phyloP scores from a whole-genome alignment of 1,284 basidiomycete species.

The Ganoderma lingzhi region DNA sequence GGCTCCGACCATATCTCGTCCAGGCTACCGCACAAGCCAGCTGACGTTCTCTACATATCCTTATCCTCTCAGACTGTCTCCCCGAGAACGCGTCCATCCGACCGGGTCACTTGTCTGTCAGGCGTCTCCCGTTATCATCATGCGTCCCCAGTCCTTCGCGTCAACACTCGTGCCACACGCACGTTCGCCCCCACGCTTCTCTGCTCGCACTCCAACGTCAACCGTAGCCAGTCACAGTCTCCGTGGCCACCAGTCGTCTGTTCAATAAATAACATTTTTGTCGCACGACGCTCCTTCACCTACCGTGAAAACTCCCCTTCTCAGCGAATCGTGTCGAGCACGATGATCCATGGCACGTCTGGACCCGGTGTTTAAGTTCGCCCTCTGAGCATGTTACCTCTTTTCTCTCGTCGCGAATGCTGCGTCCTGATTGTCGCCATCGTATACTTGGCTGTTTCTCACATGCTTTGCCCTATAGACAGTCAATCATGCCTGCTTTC shows the following conservation, averaged over 20 bases:
- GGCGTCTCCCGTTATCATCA: constrained; percentile 1
- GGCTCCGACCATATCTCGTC: background rate
- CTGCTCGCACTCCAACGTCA: constrained; percentile 22
- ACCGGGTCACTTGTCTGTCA: background rate
- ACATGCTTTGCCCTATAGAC: background rate
- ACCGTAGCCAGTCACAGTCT: constrained; percentile 14
- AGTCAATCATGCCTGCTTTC: constrained; percentile 15
- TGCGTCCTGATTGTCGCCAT: background rate
- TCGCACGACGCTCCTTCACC: constrained; percentile 26
- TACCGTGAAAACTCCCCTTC: constrained; percentile 24
- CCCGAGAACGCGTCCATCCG: background rate
- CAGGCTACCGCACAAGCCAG: background rate
- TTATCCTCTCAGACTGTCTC: background rate
- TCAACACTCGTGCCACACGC: constrained; percentile 29
- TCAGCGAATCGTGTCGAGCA: constrained; percentile 35
- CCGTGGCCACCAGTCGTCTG: constrained; percentile 27
- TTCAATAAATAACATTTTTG: constrained; percentile 25
- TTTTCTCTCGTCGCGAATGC: background rate
- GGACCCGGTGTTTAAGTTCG: background rate
- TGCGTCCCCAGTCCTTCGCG: constrained; percentile 13
- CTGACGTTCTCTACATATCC: background rate
- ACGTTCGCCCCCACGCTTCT: constrained; percentile 33
- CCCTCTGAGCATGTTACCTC: background rate
- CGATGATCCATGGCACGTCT: constrained; percentile 24
- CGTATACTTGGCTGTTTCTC: background rate